These are phyloP conservation scores for Pseudoturritis turrita DNA, from an alignment of 345 rosid species.

Conservation along the genomic window DNA sequence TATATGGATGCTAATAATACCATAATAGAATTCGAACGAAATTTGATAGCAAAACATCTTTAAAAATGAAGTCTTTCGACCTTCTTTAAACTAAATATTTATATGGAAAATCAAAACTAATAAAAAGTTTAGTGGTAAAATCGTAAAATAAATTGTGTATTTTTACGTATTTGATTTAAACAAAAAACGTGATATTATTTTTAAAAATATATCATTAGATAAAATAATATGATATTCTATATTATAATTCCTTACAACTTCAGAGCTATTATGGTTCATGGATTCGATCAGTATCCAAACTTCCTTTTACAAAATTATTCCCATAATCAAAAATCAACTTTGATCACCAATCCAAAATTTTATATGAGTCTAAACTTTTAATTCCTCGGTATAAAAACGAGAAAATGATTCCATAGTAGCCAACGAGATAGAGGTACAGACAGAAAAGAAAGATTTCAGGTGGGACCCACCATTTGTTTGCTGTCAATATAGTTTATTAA, in stretches of 20 bases:
- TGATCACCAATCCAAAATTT: not conserved
- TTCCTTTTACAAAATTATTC: not conserved
- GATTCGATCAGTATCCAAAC: not conserved
- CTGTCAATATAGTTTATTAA: conserved; percentile 21
- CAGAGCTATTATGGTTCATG: not conserved
- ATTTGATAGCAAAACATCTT: not conserved
- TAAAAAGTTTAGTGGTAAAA: not conserved
- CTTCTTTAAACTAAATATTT: too few species aligned
- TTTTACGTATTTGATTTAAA: too few species aligned
- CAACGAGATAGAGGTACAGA: conserved; percentile 10
- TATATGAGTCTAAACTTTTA: not conserved
- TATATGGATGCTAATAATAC: not conserved
- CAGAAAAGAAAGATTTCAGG: not conserved
- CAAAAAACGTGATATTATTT: too few species aligned
- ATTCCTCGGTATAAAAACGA: not conserved
- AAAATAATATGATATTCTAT: not conserved
- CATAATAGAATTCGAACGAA: not conserved
- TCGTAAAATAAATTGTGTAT: too few species aligned
- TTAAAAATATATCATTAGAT: too few species aligned
- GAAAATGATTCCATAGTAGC: not conserved
- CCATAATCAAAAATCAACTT: not conserved
- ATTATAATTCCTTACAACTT: not conserved
- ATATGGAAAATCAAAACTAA: not conserved
- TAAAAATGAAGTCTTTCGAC: too few species aligned
- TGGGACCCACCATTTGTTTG: conserved; percentile 20